Conservation (phyloP, 2,329 filamentous ascomycete genomes). For the Ceratocystis lukuohia region DNA sequence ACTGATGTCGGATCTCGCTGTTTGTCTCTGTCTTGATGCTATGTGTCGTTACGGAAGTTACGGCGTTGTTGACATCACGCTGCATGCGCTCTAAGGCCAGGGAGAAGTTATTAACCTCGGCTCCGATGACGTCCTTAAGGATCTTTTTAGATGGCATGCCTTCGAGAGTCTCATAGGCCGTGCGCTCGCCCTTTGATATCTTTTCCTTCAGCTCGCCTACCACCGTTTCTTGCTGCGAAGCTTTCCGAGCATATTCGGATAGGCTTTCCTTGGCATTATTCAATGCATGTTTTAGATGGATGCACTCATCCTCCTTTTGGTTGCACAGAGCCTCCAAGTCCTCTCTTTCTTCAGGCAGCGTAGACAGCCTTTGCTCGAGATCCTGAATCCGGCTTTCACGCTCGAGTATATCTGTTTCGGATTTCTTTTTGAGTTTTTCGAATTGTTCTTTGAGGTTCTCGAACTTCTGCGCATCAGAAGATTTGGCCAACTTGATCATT, state of each 20-base stretch:
- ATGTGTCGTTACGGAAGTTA: background rate
- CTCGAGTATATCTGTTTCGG: background rate
- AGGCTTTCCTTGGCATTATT: background rate
- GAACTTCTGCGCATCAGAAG: background rate
- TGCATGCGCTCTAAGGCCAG: background rate
- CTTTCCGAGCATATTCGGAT: background rate
- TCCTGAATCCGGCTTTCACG: background rate
- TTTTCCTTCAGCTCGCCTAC: background rate
- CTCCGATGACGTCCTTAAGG: background rate
- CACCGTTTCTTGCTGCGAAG: background rate
- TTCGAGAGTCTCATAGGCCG: background rate
- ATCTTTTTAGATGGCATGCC: background rate
- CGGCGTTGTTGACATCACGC: background rate
- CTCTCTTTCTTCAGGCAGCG: background rate
- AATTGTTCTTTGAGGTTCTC: background rate
- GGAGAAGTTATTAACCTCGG: background rate
- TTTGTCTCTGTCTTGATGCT: background rate
- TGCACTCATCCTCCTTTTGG: background rate
- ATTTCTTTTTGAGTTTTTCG: background rate
- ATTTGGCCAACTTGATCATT: background rate
- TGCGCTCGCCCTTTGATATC: background rate
- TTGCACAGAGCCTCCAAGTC: background rate
- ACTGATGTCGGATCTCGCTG: background rate
- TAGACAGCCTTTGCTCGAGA: background rate
- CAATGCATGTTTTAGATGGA: background rate